Conservation (phyloP, 176 grass and related monocot species). For the Urochloa ruziziensis region DNA sequence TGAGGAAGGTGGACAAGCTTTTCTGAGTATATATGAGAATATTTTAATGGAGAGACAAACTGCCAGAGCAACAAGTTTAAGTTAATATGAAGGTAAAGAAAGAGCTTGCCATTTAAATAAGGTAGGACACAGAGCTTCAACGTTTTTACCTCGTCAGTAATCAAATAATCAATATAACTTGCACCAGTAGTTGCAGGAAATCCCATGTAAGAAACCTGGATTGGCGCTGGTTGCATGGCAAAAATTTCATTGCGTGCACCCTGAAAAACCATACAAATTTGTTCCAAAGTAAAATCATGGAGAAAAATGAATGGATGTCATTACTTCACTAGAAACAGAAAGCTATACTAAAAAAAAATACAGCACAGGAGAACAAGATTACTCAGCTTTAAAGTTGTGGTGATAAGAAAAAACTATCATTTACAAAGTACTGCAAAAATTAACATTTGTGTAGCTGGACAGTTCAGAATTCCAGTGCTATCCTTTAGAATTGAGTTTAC, state of each 20-base stretch:
- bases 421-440: neutral
- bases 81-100: conserved; percentile 14
- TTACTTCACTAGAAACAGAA: neutral
- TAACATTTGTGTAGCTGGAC: neutral
- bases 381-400: neutral
- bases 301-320: conserved; percentile 8
- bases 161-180: neutral
- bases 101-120: neutral
- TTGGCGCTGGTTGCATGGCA: neutral
- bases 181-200: conserved; percentile 12
- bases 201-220: conserved; percentile 13
- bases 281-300: neutral
- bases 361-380: neutral
- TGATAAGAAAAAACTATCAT: neutral
- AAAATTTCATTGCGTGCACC: conserved; percentile 4
- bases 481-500: neutral
- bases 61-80: conserved; percentile 1
- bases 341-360: neutral
- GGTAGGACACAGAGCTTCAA: neutral
- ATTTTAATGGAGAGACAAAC: conserved; percentile 1
- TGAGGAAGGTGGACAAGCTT: conserved; percentile 14
- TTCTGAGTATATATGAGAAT: conserved; percentile 13
- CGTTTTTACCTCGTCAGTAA: conserved; percentile 8
- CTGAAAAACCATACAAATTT: neutral
- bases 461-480: neutral